Conservation (phyloP, 352 stramenopile genomes). For the Pythium aristosporum region DNA sequence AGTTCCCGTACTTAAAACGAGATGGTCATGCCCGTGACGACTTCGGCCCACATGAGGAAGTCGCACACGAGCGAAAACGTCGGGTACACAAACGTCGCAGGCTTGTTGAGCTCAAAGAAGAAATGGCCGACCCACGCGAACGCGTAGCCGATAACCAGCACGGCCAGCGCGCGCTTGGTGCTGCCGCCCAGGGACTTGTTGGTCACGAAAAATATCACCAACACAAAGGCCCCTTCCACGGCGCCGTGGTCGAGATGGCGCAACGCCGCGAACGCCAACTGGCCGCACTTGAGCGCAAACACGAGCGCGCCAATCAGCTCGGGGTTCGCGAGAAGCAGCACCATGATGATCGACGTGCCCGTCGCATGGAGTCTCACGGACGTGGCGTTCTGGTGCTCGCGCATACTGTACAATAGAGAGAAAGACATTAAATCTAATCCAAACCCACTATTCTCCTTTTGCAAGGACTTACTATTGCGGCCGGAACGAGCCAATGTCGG, state of each 20-base stretch:
- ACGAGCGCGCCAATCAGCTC: slow-evolving; percentile 36
- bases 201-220: slow-evolving; percentile 33
- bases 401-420: slow-evolving; percentile 21
- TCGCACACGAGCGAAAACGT: slow-evolving; percentile 63
- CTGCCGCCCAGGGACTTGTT: slow-evolving; percentile 39
- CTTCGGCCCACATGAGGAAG: slow-evolving; percentile 54
- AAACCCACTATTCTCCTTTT: neutral
- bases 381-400: slow-evolving; percentile 48
- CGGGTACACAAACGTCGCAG: slow-evolving; percentile 71
- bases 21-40: slow-evolving; percentile 37
- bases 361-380: slow-evolving; percentile 42
- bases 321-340: slow-evolving; percentile 37
- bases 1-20: slow-evolving; percentile 32
- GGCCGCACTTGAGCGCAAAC: slow-evolving; percentile 34
- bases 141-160: slow-evolving; percentile 43
- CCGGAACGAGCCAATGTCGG: slow-evolving; percentile 42
- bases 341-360: slow-evolving; percentile 40
- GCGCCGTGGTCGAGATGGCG: slow-evolving; percentile 42
- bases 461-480: slow-evolving; percentile 37
- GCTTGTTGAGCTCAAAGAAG: slow-evolving; percentile 57
- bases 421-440: neutral
- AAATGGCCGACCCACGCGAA: slow-evolving; percentile 72
- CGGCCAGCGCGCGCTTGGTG: slow-evolving; percentile 15
- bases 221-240: slow-evolving; percentile 29
- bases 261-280: slow-evolving; percentile 39